Percentiles rank a stretch among this genome's conserved stretches.
These are phyloP conservation scores for Leptomonas pyrrhocoris DNA, from an alignment of 208 protist genomes.

Conservation along the genomic window DNA sequence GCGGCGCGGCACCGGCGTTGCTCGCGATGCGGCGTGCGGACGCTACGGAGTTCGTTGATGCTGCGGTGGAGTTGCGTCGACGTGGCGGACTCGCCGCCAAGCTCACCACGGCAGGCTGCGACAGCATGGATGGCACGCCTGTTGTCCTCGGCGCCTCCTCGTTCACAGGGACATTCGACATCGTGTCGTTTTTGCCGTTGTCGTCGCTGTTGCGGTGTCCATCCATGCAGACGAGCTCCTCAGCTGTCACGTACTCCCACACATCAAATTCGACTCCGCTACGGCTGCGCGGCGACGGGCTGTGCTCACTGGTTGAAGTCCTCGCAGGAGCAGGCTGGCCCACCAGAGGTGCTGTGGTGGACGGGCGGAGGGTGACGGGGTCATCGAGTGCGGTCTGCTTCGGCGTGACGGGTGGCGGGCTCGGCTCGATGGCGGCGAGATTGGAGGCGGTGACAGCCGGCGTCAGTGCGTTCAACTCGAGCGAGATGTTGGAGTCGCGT, in stretches of 20 bases:
- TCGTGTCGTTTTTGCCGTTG: not conserved
- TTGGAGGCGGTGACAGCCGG: not conserved
- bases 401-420: not conserved
- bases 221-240: constrained; percentile 1
- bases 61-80: not conserved
- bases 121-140: not conserved
- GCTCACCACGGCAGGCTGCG: not conserved
- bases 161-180: not conserved
- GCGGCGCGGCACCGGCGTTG: not conserved
- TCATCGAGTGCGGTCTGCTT: too few species aligned
- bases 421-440: not conserved
- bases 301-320: not conserved
- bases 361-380: too few species aligned
- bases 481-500: not conserved
- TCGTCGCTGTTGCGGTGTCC: not conserved
- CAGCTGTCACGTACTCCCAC: constrained; percentile 17
- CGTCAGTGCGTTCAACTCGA: not conserved
- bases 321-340: not conserved
- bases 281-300: not conserved
- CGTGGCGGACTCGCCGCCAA: not conserved
- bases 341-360: not conserved
- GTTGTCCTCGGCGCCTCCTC: not conserved
- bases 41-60: not conserved
- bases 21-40: too few species aligned
- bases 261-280: not conserved